Percentiles rank a stretch among this genome's conserved stretches.
phyloP scores from a whole-genome alignment of 495 filamentous ascomycete genomes.

The Penicillium tannophilum region DNA sequence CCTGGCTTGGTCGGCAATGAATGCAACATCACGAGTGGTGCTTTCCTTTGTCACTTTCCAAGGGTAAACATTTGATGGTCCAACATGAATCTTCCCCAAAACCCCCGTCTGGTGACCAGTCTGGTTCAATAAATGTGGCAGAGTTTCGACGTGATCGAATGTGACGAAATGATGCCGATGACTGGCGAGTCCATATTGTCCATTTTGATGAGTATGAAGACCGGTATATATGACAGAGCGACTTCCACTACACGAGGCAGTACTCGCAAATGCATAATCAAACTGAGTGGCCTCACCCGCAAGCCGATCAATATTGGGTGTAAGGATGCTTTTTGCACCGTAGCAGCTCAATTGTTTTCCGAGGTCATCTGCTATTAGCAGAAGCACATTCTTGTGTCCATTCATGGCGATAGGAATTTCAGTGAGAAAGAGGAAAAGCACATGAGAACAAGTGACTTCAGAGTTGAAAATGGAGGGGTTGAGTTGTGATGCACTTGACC shows the following conservation, averaged over 20 bases:
- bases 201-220: constrained; percentile 48
- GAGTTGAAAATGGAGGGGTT: not conserved
- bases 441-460: not conserved
- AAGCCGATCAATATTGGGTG: constrained; percentile 42
- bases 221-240: constrained; percentile 48
- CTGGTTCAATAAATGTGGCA: constrained; percentile 33
- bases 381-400: constrained; percentile 35
- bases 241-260: constrained; percentile 44
- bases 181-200: constrained; percentile 42
- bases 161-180: constrained; percentile 37
- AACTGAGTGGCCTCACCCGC: constrained; percentile 37
- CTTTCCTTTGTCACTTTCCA: constrained; percentile 39
- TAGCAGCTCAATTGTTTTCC: constrained; percentile 43
- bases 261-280: constrained; percentile 42
- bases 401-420: not conserved
- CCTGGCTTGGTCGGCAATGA: constrained; percentile 33
- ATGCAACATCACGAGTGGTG: constrained; percentile 34
- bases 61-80: constrained; percentile 36
- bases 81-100: constrained; percentile 47
- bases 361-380: constrained; percentile 48
- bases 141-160: constrained; percentile 38
- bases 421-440: not conserved
- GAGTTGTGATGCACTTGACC: not conserved
- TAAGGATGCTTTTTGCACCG: constrained; percentile 32
- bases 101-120: constrained; percentile 41